Conservation (phyloP, 805 yeast species). For the Kuraishia piskuri region DNA sequence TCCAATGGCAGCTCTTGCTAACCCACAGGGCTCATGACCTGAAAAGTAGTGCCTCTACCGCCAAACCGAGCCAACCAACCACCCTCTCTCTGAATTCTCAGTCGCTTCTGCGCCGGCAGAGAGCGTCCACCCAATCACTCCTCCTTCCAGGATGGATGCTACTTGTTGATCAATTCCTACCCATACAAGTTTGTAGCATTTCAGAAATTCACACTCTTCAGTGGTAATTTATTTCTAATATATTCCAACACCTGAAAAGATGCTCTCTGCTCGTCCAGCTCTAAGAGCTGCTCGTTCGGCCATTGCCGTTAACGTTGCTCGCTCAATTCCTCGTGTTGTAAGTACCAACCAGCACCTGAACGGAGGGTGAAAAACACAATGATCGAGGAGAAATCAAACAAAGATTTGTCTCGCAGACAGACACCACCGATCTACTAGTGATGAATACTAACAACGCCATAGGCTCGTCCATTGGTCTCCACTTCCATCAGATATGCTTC, state of each 20-base stretch:
- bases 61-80: not conserved
- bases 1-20: not conserved
- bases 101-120: not conserved
- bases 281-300: slow-evolving; percentile 81
- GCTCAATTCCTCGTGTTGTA: slow-evolving; percentile 35
- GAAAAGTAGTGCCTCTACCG: not conserved
- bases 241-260: slow-evolving; percentile 20
- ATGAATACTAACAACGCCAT: slow-evolving; percentile 7
- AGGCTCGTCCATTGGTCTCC: slow-evolving; percentile 63
- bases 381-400: not conserved
- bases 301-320: slow-evolving; percentile 42
- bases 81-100: not conserved
- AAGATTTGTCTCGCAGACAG: not conserved
- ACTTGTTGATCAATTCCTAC: not conserved
- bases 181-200: not conserved
- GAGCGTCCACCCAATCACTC: not conserved
- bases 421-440: slow-evolving; percentile 3
- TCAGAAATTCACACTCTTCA: not conserved
- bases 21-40: not conserved
- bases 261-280: slow-evolving; percentile 83
- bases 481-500: slow-evolving; percentile 75
- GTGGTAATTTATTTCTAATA: slow-evolving; percentile 3
- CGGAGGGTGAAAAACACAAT: not conserved
- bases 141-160: not conserved
- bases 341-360: slow-evolving; percentile 19